These are phyloP conservation scores for Colletotrichum lini DNA, from an alignment of 2,329 filamentous ascomycete species.

Conservation along the genomic window DNA sequence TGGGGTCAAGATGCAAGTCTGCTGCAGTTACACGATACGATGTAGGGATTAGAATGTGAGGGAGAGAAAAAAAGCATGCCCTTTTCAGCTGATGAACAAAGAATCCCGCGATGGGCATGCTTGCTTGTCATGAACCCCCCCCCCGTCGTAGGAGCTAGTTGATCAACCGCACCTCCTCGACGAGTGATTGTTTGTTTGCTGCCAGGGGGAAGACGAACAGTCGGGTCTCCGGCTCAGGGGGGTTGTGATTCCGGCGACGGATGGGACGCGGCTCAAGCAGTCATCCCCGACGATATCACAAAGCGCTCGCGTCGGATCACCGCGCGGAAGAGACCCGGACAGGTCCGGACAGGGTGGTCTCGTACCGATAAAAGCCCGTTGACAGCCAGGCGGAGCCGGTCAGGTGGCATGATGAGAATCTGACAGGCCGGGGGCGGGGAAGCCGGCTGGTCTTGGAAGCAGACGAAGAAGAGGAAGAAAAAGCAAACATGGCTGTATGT, in stretches of 20 bases:
- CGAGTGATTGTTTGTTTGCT: too few relatives aligned
- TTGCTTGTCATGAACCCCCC: conserved; percentile 28
- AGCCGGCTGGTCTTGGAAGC: conserved; percentile 3
- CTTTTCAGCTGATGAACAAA: conserved; percentile 11
- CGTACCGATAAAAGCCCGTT: conserved; percentile 24
- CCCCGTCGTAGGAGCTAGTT: conserved; percentile 29
- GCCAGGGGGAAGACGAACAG: conserved; percentile 11
- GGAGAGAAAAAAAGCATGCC: neutral
- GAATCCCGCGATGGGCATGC: conserved; percentile 10
- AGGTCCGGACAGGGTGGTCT: conserved; percentile 26
- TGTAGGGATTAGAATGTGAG: conserved; percentile 15
- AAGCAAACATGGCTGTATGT: conserved; percentile 28
- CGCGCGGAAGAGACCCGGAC: conserved; percentile 36
- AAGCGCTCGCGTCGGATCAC: conserved; percentile 14
- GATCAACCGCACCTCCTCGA: conserved; percentile 27
- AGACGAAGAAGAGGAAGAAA: neutral
- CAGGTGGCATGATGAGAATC: conserved; percentile 15
- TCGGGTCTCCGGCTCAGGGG: conserved; percentile 19
- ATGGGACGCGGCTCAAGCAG: conserved; percentile 18
- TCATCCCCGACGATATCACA: conserved; percentile 23
- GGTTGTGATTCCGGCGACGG: conserved; percentile 21
- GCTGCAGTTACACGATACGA: conserved; percentile 3
- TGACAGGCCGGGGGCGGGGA: conserved; percentile 29
- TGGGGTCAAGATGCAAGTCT: conserved; percentile 1
- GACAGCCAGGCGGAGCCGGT: conserved; percentile 21